A percentile compares a stretch with the other conserved stretches of the same genome.
These are phyloP conservation scores for Plasmodium cynomolgi DNA, from an alignment of 169 alveolate species.

Conservation along the genomic window DNA sequence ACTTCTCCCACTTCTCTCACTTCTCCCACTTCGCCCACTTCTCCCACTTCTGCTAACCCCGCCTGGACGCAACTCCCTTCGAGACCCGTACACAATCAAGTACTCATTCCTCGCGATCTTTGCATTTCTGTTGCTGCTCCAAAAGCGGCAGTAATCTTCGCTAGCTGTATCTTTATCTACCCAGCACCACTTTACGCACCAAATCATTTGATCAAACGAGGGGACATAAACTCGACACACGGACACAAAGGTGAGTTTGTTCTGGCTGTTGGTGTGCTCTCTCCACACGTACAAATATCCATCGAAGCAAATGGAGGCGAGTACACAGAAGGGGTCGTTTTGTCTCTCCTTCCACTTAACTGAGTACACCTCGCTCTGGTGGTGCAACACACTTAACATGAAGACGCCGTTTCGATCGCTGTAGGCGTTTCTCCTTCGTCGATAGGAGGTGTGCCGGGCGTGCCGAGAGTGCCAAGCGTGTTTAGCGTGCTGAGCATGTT, in stretches of 20 bases:
- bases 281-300: constrained; percentile 75
- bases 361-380: constrained; percentile 46
- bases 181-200: constrained; percentile 69
- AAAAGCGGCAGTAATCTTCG: background rate
- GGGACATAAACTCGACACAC: constrained; percentile 56
- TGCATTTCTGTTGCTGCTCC: constrained; percentile 8
- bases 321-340: constrained; percentile 20
- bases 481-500: background rate
- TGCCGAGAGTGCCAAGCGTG: too few species aligned
- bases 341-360: constrained; percentile 60
- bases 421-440: constrained; percentile 34
- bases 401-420: constrained; percentile 36
- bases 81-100: constrained; percentile 65
- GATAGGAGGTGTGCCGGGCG: background rate
- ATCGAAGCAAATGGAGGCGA: constrained; percentile 55
- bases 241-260: constrained; percentile 59
- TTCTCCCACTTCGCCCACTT: background rate
- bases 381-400: constrained; percentile 47
- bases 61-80: background rate
- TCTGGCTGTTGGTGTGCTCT: constrained; percentile 44
- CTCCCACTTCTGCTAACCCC: background rate
- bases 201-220: constrained; percentile 7
- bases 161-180: constrained; percentile 24
- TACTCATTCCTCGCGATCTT: constrained; percentile 48
- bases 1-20: background rate